phyloP scores from a whole-genome alignment of 176 grass and related monocot genomes.

The Areca catechu region DNA sequence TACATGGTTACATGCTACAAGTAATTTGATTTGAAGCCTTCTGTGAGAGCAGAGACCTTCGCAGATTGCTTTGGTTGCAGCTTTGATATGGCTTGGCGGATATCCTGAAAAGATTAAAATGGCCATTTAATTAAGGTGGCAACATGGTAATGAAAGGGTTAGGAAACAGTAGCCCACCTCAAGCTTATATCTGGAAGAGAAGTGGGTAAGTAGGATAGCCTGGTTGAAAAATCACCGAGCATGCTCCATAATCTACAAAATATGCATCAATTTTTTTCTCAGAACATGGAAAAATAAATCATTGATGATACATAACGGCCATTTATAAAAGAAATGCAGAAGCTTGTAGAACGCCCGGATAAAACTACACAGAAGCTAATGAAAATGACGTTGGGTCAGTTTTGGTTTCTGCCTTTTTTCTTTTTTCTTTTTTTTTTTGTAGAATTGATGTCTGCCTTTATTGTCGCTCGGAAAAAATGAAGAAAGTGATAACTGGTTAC shows the following conservation, averaged over 20 bases:
- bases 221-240: slow-evolving; percentile 86
- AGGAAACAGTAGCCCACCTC: slow-evolving; percentile 35
- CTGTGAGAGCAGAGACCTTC: slow-evolving; percentile 77
- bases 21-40: slow-evolving; percentile 83
- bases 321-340: too few species aligned
- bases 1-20: slow-evolving; percentile 18
- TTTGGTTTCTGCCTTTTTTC: too few species aligned
- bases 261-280: neutral
- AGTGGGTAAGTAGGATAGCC: slow-evolving; percentile 81
- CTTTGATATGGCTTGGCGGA: slow-evolving; percentile 57
- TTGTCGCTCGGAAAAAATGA: neutral
- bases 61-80: slow-evolving; percentile 65
- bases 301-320: neutral
- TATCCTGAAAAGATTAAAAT: slow-evolving; percentile 57
- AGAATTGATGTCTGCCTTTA: too few species aligned
- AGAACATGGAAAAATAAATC: neutral
- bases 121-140: slow-evolving; percentile 24
- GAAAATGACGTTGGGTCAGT: too few species aligned
- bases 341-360: too few species aligned
- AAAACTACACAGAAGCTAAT: too few species aligned
- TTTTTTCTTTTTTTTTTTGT: too few species aligned
- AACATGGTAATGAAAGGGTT: slow-evolving; percentile 2
- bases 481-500: slow-evolving; percentile 23
- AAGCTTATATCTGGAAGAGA: slow-evolving; percentile 78
- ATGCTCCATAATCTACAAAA: slow-evolving; percentile 76